Conservation (phyloP, 2,329 filamentous ascomycete genomes). For the Colletotrichum plurivorum region DNA sequence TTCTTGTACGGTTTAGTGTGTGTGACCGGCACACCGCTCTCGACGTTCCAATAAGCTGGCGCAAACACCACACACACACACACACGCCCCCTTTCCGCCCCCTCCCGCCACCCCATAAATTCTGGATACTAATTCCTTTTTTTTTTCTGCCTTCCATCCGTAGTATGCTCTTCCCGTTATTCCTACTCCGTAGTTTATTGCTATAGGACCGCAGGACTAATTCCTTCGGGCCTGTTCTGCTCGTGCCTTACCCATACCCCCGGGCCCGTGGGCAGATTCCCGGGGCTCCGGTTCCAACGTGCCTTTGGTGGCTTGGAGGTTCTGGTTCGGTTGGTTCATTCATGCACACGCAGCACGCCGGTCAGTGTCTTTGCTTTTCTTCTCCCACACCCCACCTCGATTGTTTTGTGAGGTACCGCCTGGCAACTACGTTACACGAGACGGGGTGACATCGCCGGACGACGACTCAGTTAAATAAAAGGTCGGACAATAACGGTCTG, state of each 20-base stretch:
- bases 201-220: no score
- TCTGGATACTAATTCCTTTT: no score
- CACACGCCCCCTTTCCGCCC: no score
- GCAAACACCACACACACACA: no score
- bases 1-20: neutral
- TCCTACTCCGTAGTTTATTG: no score
- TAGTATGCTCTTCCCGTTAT: no score
- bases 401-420: constrained; percentile 12
- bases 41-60: neutral
- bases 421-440: constrained; percentile 24
- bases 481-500: constrained; percentile 16
- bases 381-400: neutral
- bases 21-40: neutral
- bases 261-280: constrained; percentile 2
- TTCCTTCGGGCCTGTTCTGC: neutral
- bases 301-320: neutral
- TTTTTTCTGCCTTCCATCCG: no score
- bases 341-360: neutral
- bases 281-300: neutral
- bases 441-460: constrained; percentile 22
- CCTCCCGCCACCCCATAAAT: no score
- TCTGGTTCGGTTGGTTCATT: neutral
- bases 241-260: neutral
- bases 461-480: constrained; percentile 8
- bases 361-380: neutral